Conservation (phyloP, 2,329 filamentous ascomycete genomes). For the Aspergillus sp. region DNA sequence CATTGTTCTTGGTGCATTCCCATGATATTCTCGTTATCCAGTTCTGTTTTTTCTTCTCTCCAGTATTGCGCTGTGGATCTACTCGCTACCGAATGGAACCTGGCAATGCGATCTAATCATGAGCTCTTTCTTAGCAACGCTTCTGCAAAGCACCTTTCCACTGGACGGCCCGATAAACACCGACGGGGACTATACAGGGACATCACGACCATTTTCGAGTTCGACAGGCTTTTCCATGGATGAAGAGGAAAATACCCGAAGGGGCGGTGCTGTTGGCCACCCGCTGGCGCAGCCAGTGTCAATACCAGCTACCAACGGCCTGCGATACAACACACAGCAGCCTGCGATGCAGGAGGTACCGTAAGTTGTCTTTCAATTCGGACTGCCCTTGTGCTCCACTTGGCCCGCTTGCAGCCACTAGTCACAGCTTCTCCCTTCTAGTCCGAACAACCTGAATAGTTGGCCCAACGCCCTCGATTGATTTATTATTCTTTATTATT, state of each 20-base stretch:
- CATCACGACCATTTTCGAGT: slow-evolving; percentile 38
- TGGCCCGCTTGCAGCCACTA: slow-evolving; percentile 33
- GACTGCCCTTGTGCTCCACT: slow-evolving; percentile 37
- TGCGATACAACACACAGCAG: slow-evolving; percentile 56
- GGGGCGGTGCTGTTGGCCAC: slow-evolving; percentile 53
- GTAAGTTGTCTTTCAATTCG: slow-evolving; percentile 55
- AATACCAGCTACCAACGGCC: slow-evolving; percentile 50
- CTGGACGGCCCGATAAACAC: slow-evolving; percentile 43
- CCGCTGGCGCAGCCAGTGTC: slow-evolving; percentile 48
- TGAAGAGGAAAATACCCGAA: slow-evolving; percentile 53
- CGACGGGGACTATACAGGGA: slow-evolving; percentile 43
- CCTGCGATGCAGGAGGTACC: slow-evolving; percentile 54
- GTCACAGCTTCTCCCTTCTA: slow-evolving; percentile 32
- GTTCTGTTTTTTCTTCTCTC: slow-evolving; percentile 29
- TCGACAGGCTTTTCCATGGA: slow-evolving; percentile 39
- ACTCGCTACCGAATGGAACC: not conserved
- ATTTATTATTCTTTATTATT: not conserved
- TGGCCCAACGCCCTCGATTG: slow-evolving; percentile 10
- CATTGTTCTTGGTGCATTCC: slow-evolving; percentile 13
- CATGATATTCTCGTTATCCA: not conserved
- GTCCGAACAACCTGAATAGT: slow-evolving; percentile 34
- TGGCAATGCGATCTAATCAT: slow-evolving; percentile 28
- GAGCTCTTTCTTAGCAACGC: slow-evolving; percentile 29
- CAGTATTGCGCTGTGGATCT: slow-evolving; percentile 7
- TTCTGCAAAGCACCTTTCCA: slow-evolving; percentile 39